Conservation (phyloP, 2,329 filamentous ascomycete species). For the Nigrospora osmanthi region DNA sequence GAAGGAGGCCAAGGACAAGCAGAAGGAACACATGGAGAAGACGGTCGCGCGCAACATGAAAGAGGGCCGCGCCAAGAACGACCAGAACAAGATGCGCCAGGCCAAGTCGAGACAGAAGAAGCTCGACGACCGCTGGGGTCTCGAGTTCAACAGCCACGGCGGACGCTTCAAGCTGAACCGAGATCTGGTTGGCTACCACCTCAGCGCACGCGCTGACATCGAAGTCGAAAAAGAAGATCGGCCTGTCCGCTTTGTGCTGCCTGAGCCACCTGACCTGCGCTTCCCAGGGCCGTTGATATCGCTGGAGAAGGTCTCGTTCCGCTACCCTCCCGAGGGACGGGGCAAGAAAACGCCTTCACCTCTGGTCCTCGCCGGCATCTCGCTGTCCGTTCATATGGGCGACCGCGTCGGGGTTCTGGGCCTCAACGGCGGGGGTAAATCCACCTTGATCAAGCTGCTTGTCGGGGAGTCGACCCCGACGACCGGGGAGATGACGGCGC, state of each 20-base stretch:
- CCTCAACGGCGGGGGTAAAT: constrained; percentile 76
- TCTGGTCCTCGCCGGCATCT: constrained; percentile 47
- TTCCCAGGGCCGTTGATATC: constrained; percentile 70
- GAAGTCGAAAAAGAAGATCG: constrained; percentile 60
- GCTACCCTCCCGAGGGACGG: constrained; percentile 37
- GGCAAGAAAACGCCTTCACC: constrained; percentile 23
- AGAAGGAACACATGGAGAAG: constrained; percentile 73
- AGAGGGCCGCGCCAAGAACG: constrained; percentile 67
- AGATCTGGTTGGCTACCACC: constrained; percentile 58
- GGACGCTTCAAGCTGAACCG: constrained; percentile 74
- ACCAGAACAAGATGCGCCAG: constrained; percentile 80
- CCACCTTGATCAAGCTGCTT: constrained; percentile 66
- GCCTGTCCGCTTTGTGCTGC: constrained; percentile 48
- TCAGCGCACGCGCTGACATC: constrained; percentile 55
- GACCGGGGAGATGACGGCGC: constrained; percentile 53
- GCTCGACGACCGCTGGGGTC: constrained; percentile 71
- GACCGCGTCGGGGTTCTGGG: constrained; percentile 71
- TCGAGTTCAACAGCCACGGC: constrained; percentile 65
- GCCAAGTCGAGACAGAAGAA: constrained; percentile 80
- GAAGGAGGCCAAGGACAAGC: constrained; percentile 75
- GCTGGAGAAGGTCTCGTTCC: constrained; percentile 60
- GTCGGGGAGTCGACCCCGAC: constrained; percentile 52
- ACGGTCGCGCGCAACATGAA: constrained; percentile 69
- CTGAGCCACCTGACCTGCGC: constrained; percentile 59
- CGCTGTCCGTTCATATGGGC: constrained; percentile 62